phyloP scores from a whole-genome alignment of 768 basidiomycete species.

The Podaxis sp. region DNA sequence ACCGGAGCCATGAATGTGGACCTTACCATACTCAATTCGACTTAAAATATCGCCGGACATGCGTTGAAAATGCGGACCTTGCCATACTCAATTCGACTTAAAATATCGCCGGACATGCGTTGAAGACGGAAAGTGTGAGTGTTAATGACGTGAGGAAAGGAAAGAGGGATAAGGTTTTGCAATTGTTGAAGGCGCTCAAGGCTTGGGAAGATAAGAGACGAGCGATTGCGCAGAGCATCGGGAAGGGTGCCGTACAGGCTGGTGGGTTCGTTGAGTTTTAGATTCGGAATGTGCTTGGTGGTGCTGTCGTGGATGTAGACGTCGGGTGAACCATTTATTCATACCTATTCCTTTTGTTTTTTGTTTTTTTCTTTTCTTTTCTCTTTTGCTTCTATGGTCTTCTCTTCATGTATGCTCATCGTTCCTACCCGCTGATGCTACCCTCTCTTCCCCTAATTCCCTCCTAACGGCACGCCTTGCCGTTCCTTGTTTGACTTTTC shows the following conservation, averaged over 20 bases:
- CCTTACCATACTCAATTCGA: too few relatives aligned
- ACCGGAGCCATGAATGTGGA: too few relatives aligned
- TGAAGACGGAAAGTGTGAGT: conserved; percentile 87
- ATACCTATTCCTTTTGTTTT: conserved; percentile 1
- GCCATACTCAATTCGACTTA: too few relatives aligned
- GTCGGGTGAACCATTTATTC: background rate
- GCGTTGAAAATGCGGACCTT: conserved; percentile 38
- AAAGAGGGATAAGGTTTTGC: conserved; percentile 76
- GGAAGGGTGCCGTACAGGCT: conserved; percentile 35
- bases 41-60: too few relatives aligned
- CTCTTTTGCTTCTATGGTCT: background rate
- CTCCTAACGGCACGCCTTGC: background rate
- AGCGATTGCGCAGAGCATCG: conserved; percentile 54
- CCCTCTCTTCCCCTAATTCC: background rate
- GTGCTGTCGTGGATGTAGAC: background rate
- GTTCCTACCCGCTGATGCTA: background rate
- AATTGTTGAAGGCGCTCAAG: conserved; percentile 75
- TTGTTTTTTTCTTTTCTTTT: background rate
- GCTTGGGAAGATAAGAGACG: conserved; percentile 78
- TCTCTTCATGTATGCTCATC: background rate
- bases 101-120: too few relatives aligned
- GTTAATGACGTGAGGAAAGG: conserved; percentile 91
- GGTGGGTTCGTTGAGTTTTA: conserved; percentile 34
- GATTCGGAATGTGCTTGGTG: background rate
- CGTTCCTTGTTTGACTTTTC: conserved; percentile 2